Evolutionary conservation across 768 basidiomycete species (phyloP), one percentile per base, ranked within the genome.

Genomic region (Tricholoma matsutake): DNA sequence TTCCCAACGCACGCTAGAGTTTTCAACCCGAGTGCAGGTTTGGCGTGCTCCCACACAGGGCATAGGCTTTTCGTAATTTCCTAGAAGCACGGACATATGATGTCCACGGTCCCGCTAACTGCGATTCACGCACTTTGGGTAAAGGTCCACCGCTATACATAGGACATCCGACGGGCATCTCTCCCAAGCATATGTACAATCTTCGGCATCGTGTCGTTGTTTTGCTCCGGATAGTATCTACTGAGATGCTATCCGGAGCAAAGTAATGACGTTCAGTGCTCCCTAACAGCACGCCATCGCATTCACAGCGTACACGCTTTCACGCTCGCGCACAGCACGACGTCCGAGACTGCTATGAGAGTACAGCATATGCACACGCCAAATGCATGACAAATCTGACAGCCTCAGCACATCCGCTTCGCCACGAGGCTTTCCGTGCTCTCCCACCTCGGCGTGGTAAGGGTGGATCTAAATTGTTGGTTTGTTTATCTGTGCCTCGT

Each of bases 401-500:
- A 2, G 14, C 55, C 60, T 61, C 53, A 32, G 43, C 39, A 20
- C 55, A 25, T 64, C 63, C 52, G 39, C 51, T 20, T 57, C 13
- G 32, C 63, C 61, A 54, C 61, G 55, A 56, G 61, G 63, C 63
- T 22, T 55, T n/a, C 41, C 53, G 31, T 34, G 58, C 37, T 20
- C n/a, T 49, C 25, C 18, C 6, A 43, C 37, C 25, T 43, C 55
- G 20, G 25, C 32, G 32, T 20, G 10, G 11, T 6, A 25, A 34
- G 39, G 22, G 10, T 14, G 14, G 20, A 41, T 43, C 47, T 49
- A 49, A 25, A 28, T 49, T 8, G 13, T 25, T 31, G 43, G 43
- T 9, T 45, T 64, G 51, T 63, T 63, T 63, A 63, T 61, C 59
- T 52, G 20, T 34, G 61, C 61, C 61, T 62, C 61, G 61, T 62